These are phyloP conservation scores for Metschnikowia chrysomelidarum DNA, from an alignment of 805 yeast species.

Conservation along the genomic window DNA sequence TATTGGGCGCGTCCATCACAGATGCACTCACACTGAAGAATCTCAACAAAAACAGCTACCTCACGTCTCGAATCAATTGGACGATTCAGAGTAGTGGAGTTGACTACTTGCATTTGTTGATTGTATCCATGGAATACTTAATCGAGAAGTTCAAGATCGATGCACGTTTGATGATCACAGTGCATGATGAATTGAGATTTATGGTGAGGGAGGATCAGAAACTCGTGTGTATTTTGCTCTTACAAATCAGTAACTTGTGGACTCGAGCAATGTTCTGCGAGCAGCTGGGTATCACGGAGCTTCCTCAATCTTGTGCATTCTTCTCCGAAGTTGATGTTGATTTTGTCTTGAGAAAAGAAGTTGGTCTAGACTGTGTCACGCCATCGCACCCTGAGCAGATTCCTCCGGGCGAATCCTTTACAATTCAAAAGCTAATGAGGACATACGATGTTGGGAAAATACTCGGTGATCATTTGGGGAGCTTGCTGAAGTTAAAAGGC, in stretches of 20 bases:
- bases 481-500: conserved; percentile 12
- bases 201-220: conserved; percentile 70
- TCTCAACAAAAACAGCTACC: conserved; percentile 59
- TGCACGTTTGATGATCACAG: conserved; percentile 81
- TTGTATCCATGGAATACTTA: conserved; percentile 85
- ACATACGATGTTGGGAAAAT: conserved; percentile 19
- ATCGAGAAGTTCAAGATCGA: conserved; percentile 59
- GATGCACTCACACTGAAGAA: conserved; percentile 69
- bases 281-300: conserved; percentile 80
- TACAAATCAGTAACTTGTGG: conserved; percentile 92
- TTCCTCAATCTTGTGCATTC: conserved; percentile 95
- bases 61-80: conserved; percentile 96
- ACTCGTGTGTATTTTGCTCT: conserved; percentile 73
- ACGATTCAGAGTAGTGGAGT: conserved; percentile 98
- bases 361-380: conserved; percentile 85
- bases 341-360: conserved; percentile 85
- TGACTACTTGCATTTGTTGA: conserved; percentile 83
- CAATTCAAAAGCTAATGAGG: conserved; percentile 52
- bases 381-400: conserved; percentile 72
- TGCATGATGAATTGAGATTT: conserved; percentile 92
- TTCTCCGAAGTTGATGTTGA: conserved; percentile 94
- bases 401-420: conserved; percentile 75
- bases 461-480: conserved; percentile 12
- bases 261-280: conserved; percentile 94
- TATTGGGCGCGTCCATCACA: conserved; percentile 90